Conservation (phyloP, 176 grass and related monocot genomes). For the Elaeis guineensis region DNA sequence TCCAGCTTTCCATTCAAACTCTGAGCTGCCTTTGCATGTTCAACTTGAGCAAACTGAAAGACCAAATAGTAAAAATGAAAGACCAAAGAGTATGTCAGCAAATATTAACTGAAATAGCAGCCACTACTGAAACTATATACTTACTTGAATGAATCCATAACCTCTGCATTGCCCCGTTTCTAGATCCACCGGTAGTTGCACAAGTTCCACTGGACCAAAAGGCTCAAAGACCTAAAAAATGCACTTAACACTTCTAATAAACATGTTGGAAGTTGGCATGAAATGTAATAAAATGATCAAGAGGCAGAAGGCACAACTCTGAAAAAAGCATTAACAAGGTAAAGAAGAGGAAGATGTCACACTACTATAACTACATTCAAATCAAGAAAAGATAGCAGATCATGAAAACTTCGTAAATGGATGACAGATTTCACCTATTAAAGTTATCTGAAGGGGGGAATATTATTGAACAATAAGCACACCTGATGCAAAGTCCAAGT, state of each 20-base stretch:
- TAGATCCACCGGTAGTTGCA: slow-evolving; percentile 10
- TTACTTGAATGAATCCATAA: slow-evolving; percentile 19
- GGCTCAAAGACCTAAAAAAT: slow-evolving; percentile 17
- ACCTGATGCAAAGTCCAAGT: background rate
- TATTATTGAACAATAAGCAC: background rate
- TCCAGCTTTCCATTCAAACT: slow-evolving; percentile 19
- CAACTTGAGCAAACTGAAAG: slow-evolving; percentile 12
- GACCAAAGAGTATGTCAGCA: background rate
- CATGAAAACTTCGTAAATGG: too few species aligned
- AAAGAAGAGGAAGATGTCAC: too few species aligned
- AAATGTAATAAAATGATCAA: too few species aligned
- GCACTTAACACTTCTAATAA: too few species aligned
- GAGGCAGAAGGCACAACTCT: too few species aligned
- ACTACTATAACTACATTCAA: too few species aligned
- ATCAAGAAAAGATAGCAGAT: too few species aligned
- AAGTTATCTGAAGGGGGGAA: background rate
- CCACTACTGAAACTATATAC: background rate
- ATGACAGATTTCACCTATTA: background rate
- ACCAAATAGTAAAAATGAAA: background rate
- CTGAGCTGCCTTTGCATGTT: slow-evolving; percentile 9
- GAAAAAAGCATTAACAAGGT: too few species aligned
- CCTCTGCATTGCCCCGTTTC: slow-evolving; percentile 9
- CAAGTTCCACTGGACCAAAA: slow-evolving; percentile 13
- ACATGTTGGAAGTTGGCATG: too few species aligned
- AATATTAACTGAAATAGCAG: background rate